Conservation (phyloP, 345 rosid species). For the Ceriops tagal region DNA sequence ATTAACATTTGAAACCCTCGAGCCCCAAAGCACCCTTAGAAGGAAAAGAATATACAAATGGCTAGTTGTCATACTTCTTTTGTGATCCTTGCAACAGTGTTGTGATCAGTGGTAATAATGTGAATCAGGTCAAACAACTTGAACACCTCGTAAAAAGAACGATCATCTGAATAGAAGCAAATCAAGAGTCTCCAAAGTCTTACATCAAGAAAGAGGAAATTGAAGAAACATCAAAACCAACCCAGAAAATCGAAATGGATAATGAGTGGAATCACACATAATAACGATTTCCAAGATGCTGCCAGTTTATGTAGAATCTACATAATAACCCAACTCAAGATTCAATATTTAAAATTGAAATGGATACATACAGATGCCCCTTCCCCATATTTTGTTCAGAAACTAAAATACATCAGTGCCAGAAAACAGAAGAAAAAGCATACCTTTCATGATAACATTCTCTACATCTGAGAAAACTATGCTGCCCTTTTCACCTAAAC, state of each 20-base stretch:
- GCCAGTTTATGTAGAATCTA: too few relatives aligned
- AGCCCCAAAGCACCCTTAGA: too few relatives aligned
- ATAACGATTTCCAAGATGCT: too few relatives aligned
- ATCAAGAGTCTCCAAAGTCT: not conserved
- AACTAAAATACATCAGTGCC: not conserved
- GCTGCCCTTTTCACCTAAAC: slow-evolving; percentile 63
- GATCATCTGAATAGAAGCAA: slow-evolving; percentile 45
- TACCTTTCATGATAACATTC: slow-evolving; percentile 73
- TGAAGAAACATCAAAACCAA: not conserved
- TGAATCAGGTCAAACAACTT: slow-evolving; percentile 86
- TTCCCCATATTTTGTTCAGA: not conserved
- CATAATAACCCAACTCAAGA: too few relatives aligned
- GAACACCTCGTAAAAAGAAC: slow-evolving; percentile 75
- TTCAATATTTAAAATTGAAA: too few relatives aligned
- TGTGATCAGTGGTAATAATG: slow-evolving; percentile 73
- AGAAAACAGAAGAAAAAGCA: slow-evolving; percentile 5
- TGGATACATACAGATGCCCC: too few relatives aligned
- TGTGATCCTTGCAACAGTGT: slow-evolving; percentile 75
- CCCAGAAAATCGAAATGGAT: not conserved
- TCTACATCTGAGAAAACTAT: slow-evolving; percentile 70
- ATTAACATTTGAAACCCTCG: not conserved
- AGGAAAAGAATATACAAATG: not conserved
- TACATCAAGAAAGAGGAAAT: not conserved
- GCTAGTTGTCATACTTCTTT: slow-evolving; percentile 51
- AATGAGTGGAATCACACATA: not conserved